Base-by-base conservation (phyloP, 345 rosid genomes). In the Mallotus nudiflorus region DNA sequence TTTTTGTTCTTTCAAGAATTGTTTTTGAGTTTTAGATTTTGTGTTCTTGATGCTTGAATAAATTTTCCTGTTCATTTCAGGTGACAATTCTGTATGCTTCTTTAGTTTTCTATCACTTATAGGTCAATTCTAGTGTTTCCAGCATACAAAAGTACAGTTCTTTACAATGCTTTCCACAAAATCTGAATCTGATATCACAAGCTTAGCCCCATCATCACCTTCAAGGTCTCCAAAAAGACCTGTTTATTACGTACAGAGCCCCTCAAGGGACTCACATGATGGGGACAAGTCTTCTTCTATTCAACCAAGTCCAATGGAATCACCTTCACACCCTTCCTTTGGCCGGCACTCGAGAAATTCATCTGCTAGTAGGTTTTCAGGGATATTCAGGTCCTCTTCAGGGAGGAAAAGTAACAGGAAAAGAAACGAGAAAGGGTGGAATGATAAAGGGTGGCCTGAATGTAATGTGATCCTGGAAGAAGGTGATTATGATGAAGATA, bases 271-370 rank as follows among this genome's bases (percentile, higher is more conserved):
- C 80, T 92, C 97, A 5, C 91, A 87, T n/a, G 96, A 89, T 76
- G 96, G 96, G 10, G 96, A 88, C 85, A 90, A 90, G 83, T 84
- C 87, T 9, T 92, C 88, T 1, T 85, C 91, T 0, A 66, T 85
- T 82, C 97, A 90, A 55, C 88, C 90, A 20, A 90, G 90, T 69
- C 91, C 90, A 20, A 74, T 90, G 92, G 96, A 90, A 68, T 85
- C 94, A 2, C 98, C 96, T 59, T 88, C 97, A 13, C 92, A 90
- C 75, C 93, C 91, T 0, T 89, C 93, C 45, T 68, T 81, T 0
- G 94, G 92, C n/a, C 86, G 91, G 29, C 98, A 92, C 76, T 90
- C 94, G 0, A 82, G 98, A 64, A 90, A 92, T 77, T 92, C 96
- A 15, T 88, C 96, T 3, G 87, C 86, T 14, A 90, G 97, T 61